These are phyloP conservation scores for Schizopora paradoxa DNA, from an alignment of 1,284 basidiomycete species.

Conservation along the genomic window DNA sequence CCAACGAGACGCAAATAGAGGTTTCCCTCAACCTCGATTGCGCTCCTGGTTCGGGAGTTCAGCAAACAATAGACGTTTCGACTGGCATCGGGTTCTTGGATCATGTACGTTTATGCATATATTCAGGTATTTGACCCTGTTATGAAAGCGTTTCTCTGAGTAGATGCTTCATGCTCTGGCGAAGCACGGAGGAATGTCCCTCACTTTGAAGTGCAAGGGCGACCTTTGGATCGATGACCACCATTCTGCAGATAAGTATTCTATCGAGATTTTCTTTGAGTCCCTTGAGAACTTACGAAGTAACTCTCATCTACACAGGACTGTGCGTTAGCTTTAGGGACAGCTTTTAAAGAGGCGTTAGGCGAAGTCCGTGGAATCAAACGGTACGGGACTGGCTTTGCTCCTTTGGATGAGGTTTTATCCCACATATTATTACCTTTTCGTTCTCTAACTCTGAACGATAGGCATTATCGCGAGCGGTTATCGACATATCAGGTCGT, in stretches of 20 bases:
- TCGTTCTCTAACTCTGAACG: conserved; percentile 12
- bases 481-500: conserved; percentile 96
- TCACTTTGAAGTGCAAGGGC: conserved; percentile 87
- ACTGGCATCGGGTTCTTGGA: conserved; percentile 99
- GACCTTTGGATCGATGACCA: conserved; percentile 99
- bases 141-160: conserved; percentile 13
- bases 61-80: conserved; percentile 80
- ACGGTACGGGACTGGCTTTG: conserved; percentile 94
- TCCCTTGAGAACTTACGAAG: conserved; percentile 13
- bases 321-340: conserved; percentile 87
- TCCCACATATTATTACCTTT: conserved; percentile 1
- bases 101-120: conserved; percentile 59
- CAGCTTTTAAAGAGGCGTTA: conserved; percentile 93
- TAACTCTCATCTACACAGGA: conserved; percentile 59
- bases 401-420: conserved; percentile 91
- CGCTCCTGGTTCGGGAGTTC: conserved; percentile 52
- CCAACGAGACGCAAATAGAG: conserved; percentile 89
- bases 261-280: conserved; percentile 14
- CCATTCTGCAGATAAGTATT: conserved; percentile 88
- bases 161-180: conserved; percentile 95
- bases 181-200: conserved; percentile 89
- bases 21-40: conserved; percentile 83
- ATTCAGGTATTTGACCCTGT: conserved; percentile 1
- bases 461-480: conserved; percentile 89
- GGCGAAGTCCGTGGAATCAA: conserved; percentile 94